Evolutionary conservation across 345 rosid species (phyloP), one percentile per base, ranked within the genome.

Genomic region (Hevea brasiliensis): DNA sequence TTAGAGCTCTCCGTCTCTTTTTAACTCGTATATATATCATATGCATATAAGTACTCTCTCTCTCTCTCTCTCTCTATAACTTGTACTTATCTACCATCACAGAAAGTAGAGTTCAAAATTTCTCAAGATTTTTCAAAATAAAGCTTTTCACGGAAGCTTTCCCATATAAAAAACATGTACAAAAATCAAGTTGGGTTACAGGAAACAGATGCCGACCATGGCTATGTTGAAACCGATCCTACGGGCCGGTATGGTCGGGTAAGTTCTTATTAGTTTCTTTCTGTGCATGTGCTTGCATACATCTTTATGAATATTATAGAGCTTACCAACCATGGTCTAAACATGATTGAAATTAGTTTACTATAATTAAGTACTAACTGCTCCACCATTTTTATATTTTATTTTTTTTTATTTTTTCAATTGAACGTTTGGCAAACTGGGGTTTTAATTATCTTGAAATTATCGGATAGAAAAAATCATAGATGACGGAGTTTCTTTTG

Each of bases 161-260:
- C 17, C 55, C 17, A 29, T 10, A 65, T 13, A 2, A 47, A 12
- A 12, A 76, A 51, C 23, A 81, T 84, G 85, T 59, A 66, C 40
- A 51, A 61, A 29, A 80, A 77, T 54, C 75, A 79, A 58, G 65
- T 15, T 27, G 69, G 70, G 50, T 65, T 47, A 54, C 42, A 71
- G 67, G 84, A 68, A 71, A 57, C 79, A 59, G 67, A 71, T 32
- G 9, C 17, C 1, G 70, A 72, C n/a, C 61, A 54, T 68, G 84
- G 72, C 35, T 79, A 79, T 18, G 76, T 47, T 11, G 82, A 79
- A 56, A 83, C 82, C 42, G 88, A 87, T 75, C 86, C 90, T 53
- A 58, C 80, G 0, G 83, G 86, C 35, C 84, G 90, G 1, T 87
- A 87, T 68, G 81, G 88, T 27, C 82, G 87, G 64, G 90, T 87